A percentile compares a stretch with the other conserved stretches of the same genome.
Evolutionary conservation across 2,329 filamentous ascomycete species (phyloP).

Genomic region (Allantophomopsis cytisporea): DNA sequence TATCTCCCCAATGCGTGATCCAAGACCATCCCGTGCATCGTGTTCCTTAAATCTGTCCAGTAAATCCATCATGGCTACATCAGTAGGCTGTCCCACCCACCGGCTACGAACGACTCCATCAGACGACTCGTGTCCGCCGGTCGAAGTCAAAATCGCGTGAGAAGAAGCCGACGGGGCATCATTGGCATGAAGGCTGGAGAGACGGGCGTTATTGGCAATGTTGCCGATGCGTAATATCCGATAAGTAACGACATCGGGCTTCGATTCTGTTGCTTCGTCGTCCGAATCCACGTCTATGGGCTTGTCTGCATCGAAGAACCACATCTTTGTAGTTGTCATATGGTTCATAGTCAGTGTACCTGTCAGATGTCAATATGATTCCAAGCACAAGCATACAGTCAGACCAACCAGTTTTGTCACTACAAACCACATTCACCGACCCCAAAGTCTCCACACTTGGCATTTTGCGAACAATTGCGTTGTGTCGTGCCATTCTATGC

Average conservation of each 20-base stretch:
- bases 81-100: conserved; percentile 94
- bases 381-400: conserved; percentile 1
- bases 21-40: conserved; percentile 76
- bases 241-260: conserved; percentile 60
- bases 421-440: conserved; percentile 99
- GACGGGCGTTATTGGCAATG: conserved; percentile 85
- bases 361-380: conserved; percentile 17
- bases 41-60: conserved; percentile 85
- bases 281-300: conserved; percentile 34
- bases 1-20: conserved; percentile 70
- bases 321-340: conserved; percentile 95
- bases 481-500: conserved; percentile 86
- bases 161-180: conserved; percentile 57
- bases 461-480: conserved; percentile 89
- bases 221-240: conserved; percentile 86
- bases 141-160: conserved; percentile 75
- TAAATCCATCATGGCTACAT: conserved; percentile 92
- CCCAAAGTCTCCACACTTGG: conserved; percentile 96
- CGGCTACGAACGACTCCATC: conserved; percentile 58
- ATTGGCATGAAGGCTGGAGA: conserved; percentile 60
- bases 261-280: conserved; percentile 36
- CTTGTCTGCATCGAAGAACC: conserved; percentile 65
- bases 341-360: conserved; percentile 93
- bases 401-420: conserved; percentile 74
- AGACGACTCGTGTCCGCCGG: conserved; percentile 48